Evolutionary conservation across 129 eudicot species (phyloP), one percentile per base, ranked within the genome.

Genomic region (Pseudognaphalium luteoalbum): DNA sequence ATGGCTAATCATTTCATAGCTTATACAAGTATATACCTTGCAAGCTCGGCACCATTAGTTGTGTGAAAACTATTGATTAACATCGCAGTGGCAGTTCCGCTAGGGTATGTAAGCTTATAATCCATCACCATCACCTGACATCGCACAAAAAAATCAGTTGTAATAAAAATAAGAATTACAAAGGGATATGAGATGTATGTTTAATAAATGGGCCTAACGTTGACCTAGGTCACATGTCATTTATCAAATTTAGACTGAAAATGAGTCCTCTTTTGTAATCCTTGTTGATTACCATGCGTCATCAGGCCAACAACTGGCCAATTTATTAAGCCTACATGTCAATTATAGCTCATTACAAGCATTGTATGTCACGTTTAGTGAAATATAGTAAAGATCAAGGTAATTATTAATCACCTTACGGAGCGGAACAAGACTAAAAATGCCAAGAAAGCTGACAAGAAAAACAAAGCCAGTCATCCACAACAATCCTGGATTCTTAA

Each of bases 71-170:
- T 93, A 72, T 90, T 90, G 41, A 93, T 93, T 83, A 93, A 73
- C 97, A 93, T 90, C 0, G 96, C 97, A 0, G 98, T 93, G 60
- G 98, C 98, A 20, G 98, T 93, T 67, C 98, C 97, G 75, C 98
- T 93, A 29, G 97, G 98, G 68, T 88, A 90, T 39, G 98, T 93
- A 66, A 93, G 92, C 77, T 88, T 88, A 84, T 87, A 88, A 72
- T 84, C 97, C 87, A 88, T 68, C 30, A 85, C 84, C 90, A 86
- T 88, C 41, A 88, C 88, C 96, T 88, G 73, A 78, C 57, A 72
- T 72, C 77, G 47, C n/a, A 42, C 35, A 69, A 30, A 59, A 58
- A 66, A 11, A 0, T 30, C 33, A 39, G 20, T 9, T 39, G 17
- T 33, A 19, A 42, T 33, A 2, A 58, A 19, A 30, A 12, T 17